Evolutionary conservation across 2,329 filamentous ascomycete species (phyloP), one percentile per base, ranked within the genome.

Genomic region (Cladorrhinum sp.): DNA sequence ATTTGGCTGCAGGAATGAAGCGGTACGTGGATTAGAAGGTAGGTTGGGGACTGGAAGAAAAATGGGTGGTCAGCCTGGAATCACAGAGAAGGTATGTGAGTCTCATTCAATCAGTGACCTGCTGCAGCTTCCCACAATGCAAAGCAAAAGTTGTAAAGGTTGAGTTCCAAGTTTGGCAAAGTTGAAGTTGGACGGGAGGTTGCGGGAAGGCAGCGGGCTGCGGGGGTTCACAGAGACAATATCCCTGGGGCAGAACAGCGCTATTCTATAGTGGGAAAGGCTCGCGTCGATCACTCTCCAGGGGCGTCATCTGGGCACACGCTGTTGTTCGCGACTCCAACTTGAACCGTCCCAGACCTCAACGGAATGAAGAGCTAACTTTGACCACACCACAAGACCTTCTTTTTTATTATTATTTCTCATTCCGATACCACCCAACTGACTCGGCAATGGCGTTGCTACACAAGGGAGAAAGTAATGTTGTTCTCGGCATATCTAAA

Each of bases 241-340:
- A 26, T 20, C 28, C n/a, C 55, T 57, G 55, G 16, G 55, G 28
- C 16, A 48, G 24, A 48, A 24, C 24, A 46, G 14, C 55, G 26
- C 55, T 57, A 57, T 50, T 7, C 55, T 48, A 6, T 10, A 50
- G 23, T 12, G 30, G 55, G 55, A 30, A 57, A 51, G 46, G 39
- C 16, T 7, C 30, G 16, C 14, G 48, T 10, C 42, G 46, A 58
- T 52, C 48, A 28, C 26, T 50, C 14, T 9, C 5, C 24, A 18
- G 55, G 16, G 42, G 18, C 55, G 48, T 55, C 51, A 23, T 54
- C 36, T 48, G 42, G 42, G 42, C 42, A n/a, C 42, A 28, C n/a
- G 16, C 39, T n/a, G 14, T 39, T 9, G 28, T 23, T 23, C 42
- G 18, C n/a, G 16, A 46, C n/a, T 46, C 18, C 42, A 46, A 46